These are phyloP conservation scores for Ogataea pilisensis DNA, from an alignment of 805 yeast species.

Conservation along the genomic window DNA sequence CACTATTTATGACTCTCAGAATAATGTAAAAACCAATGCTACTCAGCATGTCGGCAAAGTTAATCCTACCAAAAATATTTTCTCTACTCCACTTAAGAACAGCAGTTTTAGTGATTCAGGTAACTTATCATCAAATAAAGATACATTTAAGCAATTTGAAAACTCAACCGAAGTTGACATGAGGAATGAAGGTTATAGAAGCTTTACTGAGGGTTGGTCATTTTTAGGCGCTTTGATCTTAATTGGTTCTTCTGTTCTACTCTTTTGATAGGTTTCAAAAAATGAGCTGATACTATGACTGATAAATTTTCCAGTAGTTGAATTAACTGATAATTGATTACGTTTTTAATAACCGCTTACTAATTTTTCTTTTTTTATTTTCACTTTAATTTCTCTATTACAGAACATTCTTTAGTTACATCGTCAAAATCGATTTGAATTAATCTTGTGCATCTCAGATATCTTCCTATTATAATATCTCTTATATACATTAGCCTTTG, in stretches of 20 bases:
- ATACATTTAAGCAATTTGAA: slow-evolving; percentile 17
- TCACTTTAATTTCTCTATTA: no score
- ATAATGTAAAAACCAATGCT: no score
- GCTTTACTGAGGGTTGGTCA: slow-evolving; percentile 13
- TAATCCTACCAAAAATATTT: not conserved
- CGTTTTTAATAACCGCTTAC: no score
- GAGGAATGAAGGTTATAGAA: slow-evolving; percentile 9
- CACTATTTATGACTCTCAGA: no score
- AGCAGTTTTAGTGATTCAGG: not conserved
- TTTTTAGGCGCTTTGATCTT: slow-evolving; percentile 21
- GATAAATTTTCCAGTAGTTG: not conserved
- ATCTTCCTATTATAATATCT: no score
- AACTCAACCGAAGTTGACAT: slow-evolving; percentile 7
- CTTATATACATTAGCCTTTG: no score
- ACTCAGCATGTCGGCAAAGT: no score
- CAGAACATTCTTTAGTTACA: no score
- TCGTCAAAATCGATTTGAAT: no score
- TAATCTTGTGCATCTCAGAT: no score
- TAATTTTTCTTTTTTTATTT: no score
- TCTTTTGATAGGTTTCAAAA: slow-evolving; percentile 7
- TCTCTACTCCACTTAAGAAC: not conserved
- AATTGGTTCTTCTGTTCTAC: slow-evolving; percentile 17
- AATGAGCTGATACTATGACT: not conserved
- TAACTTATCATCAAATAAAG: slow-evolving; percentile 1
- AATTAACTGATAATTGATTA: no score